Percentiles rank a stretch among this genome's conserved stretches.
Evolutionary conservation across 1,284 basidiomycete species (phyloP).

Genomic region (Amylostereum areolatum): DNA sequence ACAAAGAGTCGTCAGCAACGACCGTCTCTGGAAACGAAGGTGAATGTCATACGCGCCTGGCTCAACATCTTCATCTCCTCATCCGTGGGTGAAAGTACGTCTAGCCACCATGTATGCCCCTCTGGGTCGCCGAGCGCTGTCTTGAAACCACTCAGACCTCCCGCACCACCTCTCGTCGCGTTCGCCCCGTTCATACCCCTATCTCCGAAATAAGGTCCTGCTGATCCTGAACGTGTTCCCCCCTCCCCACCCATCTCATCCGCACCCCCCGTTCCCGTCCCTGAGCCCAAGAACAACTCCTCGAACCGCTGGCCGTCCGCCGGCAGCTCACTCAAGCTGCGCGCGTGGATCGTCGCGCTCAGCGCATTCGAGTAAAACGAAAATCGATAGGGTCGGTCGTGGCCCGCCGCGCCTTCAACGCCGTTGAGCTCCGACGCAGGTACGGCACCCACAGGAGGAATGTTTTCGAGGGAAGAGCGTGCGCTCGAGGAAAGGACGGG

Average conservation of each 20-base stretch:
- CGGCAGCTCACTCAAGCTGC: slow-evolving; percentile 89
- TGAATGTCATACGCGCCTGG: slow-evolving; percentile 53
- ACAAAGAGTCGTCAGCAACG: no score
- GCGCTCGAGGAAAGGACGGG: slow-evolving; percentile 21
- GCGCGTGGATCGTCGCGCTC: slow-evolving; percentile 91
- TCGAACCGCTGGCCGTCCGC: slow-evolving; percentile 92
- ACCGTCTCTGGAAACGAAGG: no score
- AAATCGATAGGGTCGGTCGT: slow-evolving; percentile 93
- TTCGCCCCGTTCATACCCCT: no score
- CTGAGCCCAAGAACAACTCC: slow-evolving; percentile 84
- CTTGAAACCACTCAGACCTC: no score
- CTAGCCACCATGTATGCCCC: slow-evolving; percentile 95
- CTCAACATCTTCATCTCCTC: slow-evolving; percentile 97
- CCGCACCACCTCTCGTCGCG: no score
- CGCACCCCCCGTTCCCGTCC: no score
- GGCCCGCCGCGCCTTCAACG: no score
- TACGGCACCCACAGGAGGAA: no score
- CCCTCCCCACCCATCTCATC: no score
- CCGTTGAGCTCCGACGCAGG: no score
- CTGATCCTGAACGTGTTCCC: no score
- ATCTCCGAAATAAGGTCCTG: no score
- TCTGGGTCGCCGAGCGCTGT: slow-evolving; percentile 55
- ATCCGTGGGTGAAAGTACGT: slow-evolving; percentile 91
- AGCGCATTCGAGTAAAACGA: slow-evolving; percentile 97
- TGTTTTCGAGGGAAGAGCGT: slow-evolving; percentile 29